Evolutionary conservation across 352 stramenopile genomes (phyloP).

Genomic region (Detonula confervacea): DNA sequence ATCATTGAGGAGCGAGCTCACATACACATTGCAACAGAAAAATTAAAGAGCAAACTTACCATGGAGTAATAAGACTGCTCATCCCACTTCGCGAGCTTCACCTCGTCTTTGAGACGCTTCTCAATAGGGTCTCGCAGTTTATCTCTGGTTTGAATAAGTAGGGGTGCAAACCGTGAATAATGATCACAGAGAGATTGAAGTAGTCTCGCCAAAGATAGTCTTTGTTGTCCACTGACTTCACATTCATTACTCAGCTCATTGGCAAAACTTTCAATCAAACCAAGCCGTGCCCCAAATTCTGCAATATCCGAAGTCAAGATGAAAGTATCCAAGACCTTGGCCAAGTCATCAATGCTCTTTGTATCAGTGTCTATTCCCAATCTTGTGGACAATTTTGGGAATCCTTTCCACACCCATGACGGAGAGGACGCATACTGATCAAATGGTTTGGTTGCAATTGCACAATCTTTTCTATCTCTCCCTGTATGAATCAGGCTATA

Average conservation of each 20-base stretch:
- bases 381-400: slow-evolving; percentile 34
- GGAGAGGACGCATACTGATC: slow-evolving; percentile 26
- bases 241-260: slow-evolving; percentile 64
- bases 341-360: slow-evolving; percentile 64
- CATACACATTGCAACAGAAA: not conserved
- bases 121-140: slow-evolving; percentile 93
- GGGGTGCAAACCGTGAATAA: slow-evolving; percentile 90
- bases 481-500: slow-evolving; percentile 64
- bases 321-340: slow-evolving; percentile 83
- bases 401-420: slow-evolving; percentile 79
- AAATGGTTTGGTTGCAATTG: not conserved
- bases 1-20: not conserved
- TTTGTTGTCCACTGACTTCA: slow-evolving; percentile 26
- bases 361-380: slow-evolving; percentile 37
- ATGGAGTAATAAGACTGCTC: slow-evolving; percentile 99
- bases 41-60: slow-evolving; percentile 27
- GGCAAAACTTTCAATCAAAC: slow-evolving; percentile 71
- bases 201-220: slow-evolving; percentile 87
- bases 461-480: slow-evolving; percentile 7
- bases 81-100: slow-evolving; percentile 99
- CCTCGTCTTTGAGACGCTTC: slow-evolving; percentile 96
- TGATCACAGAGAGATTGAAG: slow-evolving; percentile 93
- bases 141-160: slow-evolving; percentile 85
- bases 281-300: slow-evolving; percentile 74
- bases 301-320: slow-evolving; percentile 83